These are phyloP conservation scores for Ganoderma sp. DNA, from an alignment of 1,284 basidiomycete genomes.

Conservation along the genomic window DNA sequence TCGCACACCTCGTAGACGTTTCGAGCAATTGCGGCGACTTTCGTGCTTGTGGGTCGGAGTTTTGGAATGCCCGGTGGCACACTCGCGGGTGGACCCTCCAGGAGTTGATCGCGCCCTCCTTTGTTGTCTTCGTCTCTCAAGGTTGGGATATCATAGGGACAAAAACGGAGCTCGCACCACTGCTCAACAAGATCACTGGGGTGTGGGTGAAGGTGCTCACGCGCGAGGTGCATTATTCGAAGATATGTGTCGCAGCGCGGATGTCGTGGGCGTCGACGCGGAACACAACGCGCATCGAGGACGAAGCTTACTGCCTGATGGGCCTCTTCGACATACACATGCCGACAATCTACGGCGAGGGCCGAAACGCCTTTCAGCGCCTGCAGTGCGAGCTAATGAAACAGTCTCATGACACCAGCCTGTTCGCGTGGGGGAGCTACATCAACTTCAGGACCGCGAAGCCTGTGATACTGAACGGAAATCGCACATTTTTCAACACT, in stretches of 20 bases:
- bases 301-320: conserved; percentile 19
- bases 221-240: not conserved
- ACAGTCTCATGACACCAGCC: conserved; percentile 11
- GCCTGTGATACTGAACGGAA: not conserved
- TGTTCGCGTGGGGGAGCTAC: conserved; percentile 18
- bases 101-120: conserved; percentile 22
- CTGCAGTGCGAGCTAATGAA: conserved; percentile 21
- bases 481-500: not conserved
- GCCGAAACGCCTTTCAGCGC: conserved; percentile 14
- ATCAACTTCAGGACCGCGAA: not conserved
- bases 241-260: conserved; percentile 6
- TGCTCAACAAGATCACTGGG: not conserved
- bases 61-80: conserved; percentile 21
- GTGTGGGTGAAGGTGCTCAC: not conserved
- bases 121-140: conserved; percentile 20
- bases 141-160: conserved; percentile 16
- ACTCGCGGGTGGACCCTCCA: conserved; percentile 26
- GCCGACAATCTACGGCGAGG: conserved; percentile 22
- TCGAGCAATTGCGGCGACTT: too few relatives aligned
- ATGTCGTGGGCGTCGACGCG: conserved; percentile 20
- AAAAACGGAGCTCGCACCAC: not conserved
- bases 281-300: conserved; percentile 15
- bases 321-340: conserved; percentile 21
- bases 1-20: conserved; percentile 22
- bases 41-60: not conserved